Evolutionary conservation across 2,329 filamentous ascomycete species (phyloP).

Genomic region (Aquanectria penicillioides): DNA sequence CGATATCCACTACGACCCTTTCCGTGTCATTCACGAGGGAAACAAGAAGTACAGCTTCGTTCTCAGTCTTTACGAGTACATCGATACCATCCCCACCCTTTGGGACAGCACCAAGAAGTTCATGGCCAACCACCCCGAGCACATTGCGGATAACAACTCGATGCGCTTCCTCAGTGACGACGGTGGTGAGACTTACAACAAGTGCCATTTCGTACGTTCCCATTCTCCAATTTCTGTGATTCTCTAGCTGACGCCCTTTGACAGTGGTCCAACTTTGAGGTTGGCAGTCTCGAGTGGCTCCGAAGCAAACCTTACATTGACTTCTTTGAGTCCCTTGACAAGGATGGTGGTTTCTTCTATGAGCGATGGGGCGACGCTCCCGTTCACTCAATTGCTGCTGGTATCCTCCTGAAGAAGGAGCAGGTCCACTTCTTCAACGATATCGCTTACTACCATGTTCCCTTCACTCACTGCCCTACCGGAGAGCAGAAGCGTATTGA

Average conservation of each 20-base stretch:
- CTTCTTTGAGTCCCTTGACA: slow-evolving; percentile 88
- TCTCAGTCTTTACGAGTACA: slow-evolving; percentile 94
- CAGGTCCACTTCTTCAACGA: slow-evolving; percentile 99
- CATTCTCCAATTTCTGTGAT: neutral
- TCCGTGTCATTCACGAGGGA: slow-evolving; percentile 95
- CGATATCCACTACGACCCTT: slow-evolving; percentile 94
- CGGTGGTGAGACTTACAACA: slow-evolving; percentile 90
- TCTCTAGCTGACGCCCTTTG: slow-evolving; percentile 31
- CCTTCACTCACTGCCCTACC: slow-evolving; percentile 97
- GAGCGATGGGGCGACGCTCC: slow-evolving; percentile 98
- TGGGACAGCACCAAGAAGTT: slow-evolving; percentile 98
- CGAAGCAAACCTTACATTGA: slow-evolving; percentile 89
- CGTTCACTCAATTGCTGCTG: slow-evolving; percentile 96
- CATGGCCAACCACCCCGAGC: slow-evolving; percentile 88
- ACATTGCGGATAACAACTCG: slow-evolving; percentile 84
- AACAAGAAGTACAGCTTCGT: slow-evolving; percentile 99
- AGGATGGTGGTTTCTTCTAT: slow-evolving; percentile 97
- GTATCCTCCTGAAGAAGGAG: slow-evolving; percentile 87
- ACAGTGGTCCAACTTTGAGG: slow-evolving; percentile 99
- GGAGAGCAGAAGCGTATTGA: slow-evolving; percentile 85
- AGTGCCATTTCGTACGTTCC: slow-evolving; percentile 91
- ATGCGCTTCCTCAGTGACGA: slow-evolving; percentile 94
- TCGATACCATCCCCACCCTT: slow-evolving; percentile 93
- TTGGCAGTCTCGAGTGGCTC: slow-evolving; percentile 93
- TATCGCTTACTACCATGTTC: slow-evolving; percentile 97